Evolutionary conservation across 169 alveolate species (phyloP).

Genomic region (Haemoproteus tartakovskyi): DNA sequence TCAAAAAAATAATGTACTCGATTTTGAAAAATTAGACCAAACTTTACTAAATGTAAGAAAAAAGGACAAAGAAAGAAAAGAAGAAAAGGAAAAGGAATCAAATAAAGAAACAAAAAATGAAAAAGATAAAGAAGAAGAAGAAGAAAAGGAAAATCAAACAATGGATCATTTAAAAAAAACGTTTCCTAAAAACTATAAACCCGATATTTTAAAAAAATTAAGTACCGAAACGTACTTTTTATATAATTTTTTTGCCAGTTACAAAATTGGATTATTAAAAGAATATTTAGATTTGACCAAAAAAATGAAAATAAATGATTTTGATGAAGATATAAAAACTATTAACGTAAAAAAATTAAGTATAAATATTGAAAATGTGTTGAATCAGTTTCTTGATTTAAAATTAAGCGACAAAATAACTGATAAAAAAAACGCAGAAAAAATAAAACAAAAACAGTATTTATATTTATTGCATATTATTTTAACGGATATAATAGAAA

Average conservation of each 20-base stretch:
- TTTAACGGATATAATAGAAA: constrained; percentile 38
- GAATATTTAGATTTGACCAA: constrained; percentile 31
- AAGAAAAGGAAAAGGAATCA: neutral
- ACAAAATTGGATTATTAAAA: constrained; percentile 9
- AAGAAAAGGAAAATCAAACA: neutral
- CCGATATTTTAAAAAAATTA: constrained; percentile 2
- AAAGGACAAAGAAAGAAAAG: neutral
- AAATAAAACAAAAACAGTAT: constrained; percentile 22
- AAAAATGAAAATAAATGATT: neutral
- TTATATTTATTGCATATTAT: constrained; percentile 28
- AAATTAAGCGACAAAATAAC: constrained; percentile 8
- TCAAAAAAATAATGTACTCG: neutral
- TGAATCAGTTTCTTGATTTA: neutral
- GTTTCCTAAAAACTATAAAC: constrained; percentile 13
- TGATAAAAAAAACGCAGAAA: neutral
- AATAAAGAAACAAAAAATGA: neutral
- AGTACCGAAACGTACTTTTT: constrained; percentile 21
- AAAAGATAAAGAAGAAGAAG: neutral
- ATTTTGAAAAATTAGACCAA: neutral
- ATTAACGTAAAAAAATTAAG: constrained; percentile 7
- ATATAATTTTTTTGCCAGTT: constrained; percentile 42
- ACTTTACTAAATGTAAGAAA: no score
- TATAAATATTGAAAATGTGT: neutral
- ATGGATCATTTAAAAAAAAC: neutral
- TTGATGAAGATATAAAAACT: neutral